These are phyloP conservation scores for Dendrobium catenatum DNA, from an alignment of 106 monocot species.

Conservation along the genomic window DNA sequence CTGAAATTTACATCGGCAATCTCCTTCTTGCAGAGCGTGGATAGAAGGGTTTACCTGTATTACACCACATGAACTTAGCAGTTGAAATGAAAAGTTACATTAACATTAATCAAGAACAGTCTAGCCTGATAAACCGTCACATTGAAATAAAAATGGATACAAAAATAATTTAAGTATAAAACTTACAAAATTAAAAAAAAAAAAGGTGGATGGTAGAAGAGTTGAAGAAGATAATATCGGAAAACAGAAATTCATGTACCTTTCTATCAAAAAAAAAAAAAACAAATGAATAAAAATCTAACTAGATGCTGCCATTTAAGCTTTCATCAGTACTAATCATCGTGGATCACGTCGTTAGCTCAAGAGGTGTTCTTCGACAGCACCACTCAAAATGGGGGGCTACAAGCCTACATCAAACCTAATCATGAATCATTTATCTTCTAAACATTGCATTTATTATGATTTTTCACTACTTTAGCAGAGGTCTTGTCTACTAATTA, in stretches of 20 bases:
- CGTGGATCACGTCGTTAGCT: too few species aligned
- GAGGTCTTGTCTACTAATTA: too few species aligned
- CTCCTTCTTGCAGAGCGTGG: constrained; percentile 8
- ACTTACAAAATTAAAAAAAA: not conserved
- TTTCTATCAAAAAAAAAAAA: not conserved
- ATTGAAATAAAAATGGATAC: too few species aligned
- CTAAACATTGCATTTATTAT: too few species aligned
- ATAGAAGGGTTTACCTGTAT: constrained; percentile 10
- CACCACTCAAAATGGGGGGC: too few species aligned
- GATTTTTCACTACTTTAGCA: too few species aligned
- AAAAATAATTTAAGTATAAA: not conserved
- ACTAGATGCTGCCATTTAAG: not conserved
- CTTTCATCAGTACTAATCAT: not conserved
- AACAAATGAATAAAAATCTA: too few species aligned
- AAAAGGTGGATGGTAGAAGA: not conserved
- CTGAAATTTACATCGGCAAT: constrained; percentile 23
- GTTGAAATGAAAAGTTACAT: not conserved
- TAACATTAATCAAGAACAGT: not conserved
- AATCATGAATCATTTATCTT: too few species aligned
- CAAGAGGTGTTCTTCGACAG: too few species aligned
- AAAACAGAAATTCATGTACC: not conserved
- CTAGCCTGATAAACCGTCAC: not conserved
- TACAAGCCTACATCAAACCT: too few species aligned
- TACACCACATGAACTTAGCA: not conserved
- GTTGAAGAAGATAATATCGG: not conserved